Evolutionary conservation across 352 stramenopile species (phyloP), one percentile per base, ranked within the genome.

Genomic region (Globisporangium echinulatum): DNA sequence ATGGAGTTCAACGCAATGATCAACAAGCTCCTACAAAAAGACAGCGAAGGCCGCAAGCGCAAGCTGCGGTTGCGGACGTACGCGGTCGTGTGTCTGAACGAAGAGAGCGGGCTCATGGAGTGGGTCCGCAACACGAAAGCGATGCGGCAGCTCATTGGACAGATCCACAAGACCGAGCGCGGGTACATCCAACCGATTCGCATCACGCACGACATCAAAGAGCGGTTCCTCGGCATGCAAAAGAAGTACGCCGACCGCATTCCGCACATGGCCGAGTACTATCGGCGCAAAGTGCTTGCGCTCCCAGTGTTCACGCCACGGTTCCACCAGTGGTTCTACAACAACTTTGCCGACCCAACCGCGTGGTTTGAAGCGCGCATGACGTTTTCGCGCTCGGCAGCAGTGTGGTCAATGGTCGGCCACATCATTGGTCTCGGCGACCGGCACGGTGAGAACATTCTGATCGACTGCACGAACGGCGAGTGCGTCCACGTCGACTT

Each of bases 401-500:
- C 97, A 1, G 85, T 97, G 14, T 99, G 97, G 97, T 98, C 91
- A 1, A 98, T 98, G 71, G 91, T 99, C 39, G 96, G 96, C 15
- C 95, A 99, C 67, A 95, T 99, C 36, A 81, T 97, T 15, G 90
- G 89, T 17, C 78, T 97, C 1, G 90, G 91, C 7, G 90, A 97
- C 81, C 90, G 98, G 36, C 98, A 99, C 61, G 94, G 96, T 1
- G 98, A 99, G 70, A 99, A 99, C 69, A 99, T 99, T 65, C 72
- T 99, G 13, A 95, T 99, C 43, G 96, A 99, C 71, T 98, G 83
- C 53, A 93, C 74, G 14, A 98, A 82, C 56, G 97, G 97, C 46
- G 97, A 99, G 77, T 98, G 95, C 62, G 96, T 99, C 10, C 98
- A 99, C 76, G 97, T 99, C 52, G 98, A 99, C 72, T 99, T 99